Base-by-base conservation (phyloP, 768 basidiomycete species). In the Erythrobasidium yunnanense region DNA sequence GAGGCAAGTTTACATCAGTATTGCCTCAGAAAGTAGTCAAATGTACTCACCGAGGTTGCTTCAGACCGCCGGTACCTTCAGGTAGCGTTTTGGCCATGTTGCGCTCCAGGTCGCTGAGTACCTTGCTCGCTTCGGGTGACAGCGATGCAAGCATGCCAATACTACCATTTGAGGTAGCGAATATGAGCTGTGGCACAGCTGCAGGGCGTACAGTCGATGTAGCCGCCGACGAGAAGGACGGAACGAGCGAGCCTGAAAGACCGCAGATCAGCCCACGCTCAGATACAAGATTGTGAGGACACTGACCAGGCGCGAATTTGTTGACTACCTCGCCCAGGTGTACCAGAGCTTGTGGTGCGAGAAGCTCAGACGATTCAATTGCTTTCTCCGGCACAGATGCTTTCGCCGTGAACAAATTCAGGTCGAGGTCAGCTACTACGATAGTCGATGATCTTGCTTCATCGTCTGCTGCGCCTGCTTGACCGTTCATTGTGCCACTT, bases 281-380 rank as follows among this genome's bases (percentile, higher is more conserved):
- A 34, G 17, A 29, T 34, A 5, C 3, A 3, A 49, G 50, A 6
- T 1, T 29, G 7, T 1, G 25, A 34, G n/a, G 8, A 20, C 6
- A 33, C 72, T 30, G 15, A 71, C 74, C 75, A 3, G 54, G 68
- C 17, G 67, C 51, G 70, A 95, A 84, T 71, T 84, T 86, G 66
- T 84, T 87, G 30, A 90, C 82, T 47, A 85, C 76, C 70, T 93
- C 90, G 13, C 83, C 87, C 1, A 88, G 69, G 70, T 88, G 82
- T 74, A 84, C 90, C 54, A 78, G 78, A 0, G 90, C 91, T 55
- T 83, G 81, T 11, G 80, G 79, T 67, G 85, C 84, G 33, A 92
- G 79, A 79, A 47, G 84, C 74, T 55, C 80, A 77, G 38, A 42
- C 76, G 85, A 87, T 2, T 83, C 79, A 73, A 84, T 82, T 34